Evolutionary conservation across 2,329 filamentous ascomycete genomes (phyloP).

Genomic region (Herpotrichia juniperi): DNA sequence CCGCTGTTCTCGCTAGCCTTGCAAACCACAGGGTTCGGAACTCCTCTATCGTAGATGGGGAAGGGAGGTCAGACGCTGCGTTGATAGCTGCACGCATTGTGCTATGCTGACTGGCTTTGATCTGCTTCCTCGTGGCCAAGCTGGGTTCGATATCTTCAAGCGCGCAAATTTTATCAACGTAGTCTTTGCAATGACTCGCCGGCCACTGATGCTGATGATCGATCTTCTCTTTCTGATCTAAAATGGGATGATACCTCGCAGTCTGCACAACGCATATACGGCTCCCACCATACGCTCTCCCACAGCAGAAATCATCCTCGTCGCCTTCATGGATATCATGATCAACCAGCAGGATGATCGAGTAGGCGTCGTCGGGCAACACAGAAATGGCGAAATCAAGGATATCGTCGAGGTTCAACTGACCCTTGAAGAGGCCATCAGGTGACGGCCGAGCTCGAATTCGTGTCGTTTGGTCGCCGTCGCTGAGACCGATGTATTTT

Average conservation of each 20-base stretch:
- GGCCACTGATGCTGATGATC: slow-evolving; percentile 67
- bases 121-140: slow-evolving; percentile 16
- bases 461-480: slow-evolving; percentile 49
- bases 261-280: slow-evolving; percentile 67
- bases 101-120: slow-evolving; percentile 10
- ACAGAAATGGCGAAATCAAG: slow-evolving; percentile 62
- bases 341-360: slow-evolving; percentile 62
- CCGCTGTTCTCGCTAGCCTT: slow-evolving; percentile 59
- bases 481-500: slow-evolving; percentile 55
- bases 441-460: slow-evolving; percentile 59
- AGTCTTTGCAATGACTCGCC: slow-evolving; percentile 63
- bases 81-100: slow-evolving; percentile 21
- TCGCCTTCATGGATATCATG: slow-evolving; percentile 71
- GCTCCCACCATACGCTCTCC: slow-evolving; percentile 68
- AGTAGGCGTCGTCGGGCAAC: slow-evolving; percentile 64
- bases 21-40: slow-evolving; percentile 61
- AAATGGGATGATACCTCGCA: slow-evolving; percentile 64
- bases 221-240: slow-evolving; percentile 51
- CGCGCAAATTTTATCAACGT: slow-evolving; percentile 51
- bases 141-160: slow-evolving; percentile 27
- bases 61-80: slow-evolving; percentile 14
- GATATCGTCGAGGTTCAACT: slow-evolving; percentile 67
- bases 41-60: slow-evolving; percentile 20
- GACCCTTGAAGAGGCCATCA: slow-evolving; percentile 55
- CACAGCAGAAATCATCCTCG: slow-evolving; percentile 71